Conservation (phyloP, 371 early-diverging fungal species). For the Mucor plumbeus region DNA sequence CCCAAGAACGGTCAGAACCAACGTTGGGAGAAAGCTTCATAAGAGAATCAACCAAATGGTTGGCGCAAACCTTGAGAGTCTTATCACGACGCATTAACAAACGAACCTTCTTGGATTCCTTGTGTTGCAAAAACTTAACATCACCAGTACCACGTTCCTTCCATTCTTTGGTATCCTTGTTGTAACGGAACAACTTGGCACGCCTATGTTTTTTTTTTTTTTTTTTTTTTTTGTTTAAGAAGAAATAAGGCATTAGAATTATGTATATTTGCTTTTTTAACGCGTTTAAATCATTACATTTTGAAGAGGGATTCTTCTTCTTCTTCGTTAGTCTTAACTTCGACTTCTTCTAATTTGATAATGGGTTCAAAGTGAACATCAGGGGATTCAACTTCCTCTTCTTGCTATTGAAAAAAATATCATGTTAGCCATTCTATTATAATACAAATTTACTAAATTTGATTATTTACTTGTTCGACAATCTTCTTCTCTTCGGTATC, state of each 20-base stretch:
- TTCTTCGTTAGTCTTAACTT: constrained; percentile 95
- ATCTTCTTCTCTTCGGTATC: constrained; percentile 42
- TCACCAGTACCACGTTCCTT: constrained; percentile 99
- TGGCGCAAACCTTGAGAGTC: constrained; percentile 97
- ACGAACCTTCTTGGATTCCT: constrained; percentile 85
- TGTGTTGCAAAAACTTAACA: constrained; percentile 92
- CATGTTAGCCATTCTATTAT: not conserved
- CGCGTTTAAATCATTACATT: constrained; percentile 68
- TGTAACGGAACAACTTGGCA: constrained; percentile 97
- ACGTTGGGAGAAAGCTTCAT: constrained; percentile 92
- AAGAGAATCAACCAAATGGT: constrained; percentile 91
- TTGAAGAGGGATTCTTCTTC: constrained; percentile 93
- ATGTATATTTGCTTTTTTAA: not conserved
- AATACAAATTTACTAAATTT: not conserved
- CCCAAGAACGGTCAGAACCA: constrained; percentile 98
- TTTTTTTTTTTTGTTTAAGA: no score
- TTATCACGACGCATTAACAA: constrained; percentile 98
- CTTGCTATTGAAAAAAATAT: constrained; percentile 38
- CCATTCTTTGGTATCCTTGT: constrained; percentile 90
- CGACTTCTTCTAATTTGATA: constrained; percentile 90
- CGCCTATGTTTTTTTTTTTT: constrained; percentile 66
- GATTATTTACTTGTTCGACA: constrained; percentile 34
- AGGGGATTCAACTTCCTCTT: constrained; percentile 82
- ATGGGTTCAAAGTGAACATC: constrained; percentile 98
- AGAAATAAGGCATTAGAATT: constrained; percentile 2